Conservation (phyloP, 169 alveolate species). For the Plasmodium billcollinsi region DNA sequence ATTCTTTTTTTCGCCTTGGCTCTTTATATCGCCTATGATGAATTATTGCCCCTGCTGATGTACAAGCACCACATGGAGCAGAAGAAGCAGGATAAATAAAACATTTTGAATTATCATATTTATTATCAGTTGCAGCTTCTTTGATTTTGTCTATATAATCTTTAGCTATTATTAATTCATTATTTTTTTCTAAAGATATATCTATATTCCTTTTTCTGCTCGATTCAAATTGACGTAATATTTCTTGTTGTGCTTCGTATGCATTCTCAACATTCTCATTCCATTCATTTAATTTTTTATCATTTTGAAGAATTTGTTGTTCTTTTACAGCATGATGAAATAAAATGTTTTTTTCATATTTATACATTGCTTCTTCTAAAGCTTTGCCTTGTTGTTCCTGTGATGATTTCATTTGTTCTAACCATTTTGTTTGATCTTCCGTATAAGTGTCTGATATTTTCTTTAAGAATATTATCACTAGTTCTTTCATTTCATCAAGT, state of each 20-base stretch:
- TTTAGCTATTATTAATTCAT: slow-evolving; percentile 76
- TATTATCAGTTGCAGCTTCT: slow-evolving; percentile 78
- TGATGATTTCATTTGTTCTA: slow-evolving; percentile 49
- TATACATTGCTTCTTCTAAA: slow-evolving; percentile 69
- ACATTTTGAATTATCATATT: slow-evolving; percentile 85
- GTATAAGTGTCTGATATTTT: slow-evolving; percentile 83
- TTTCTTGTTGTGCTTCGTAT: slow-evolving; percentile 75
- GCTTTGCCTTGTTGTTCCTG: slow-evolving; percentile 76
- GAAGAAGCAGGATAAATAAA: slow-evolving; percentile 89
- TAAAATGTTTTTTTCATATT: slow-evolving; percentile 56
- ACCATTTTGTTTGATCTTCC: slow-evolving; percentile 71
- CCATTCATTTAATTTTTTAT: slow-evolving; percentile 50
- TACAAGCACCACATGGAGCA: slow-evolving; percentile 90
- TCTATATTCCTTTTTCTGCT: slow-evolving; percentile 32
- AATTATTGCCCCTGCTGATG: slow-evolving; percentile 90
- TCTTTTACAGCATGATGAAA: slow-evolving; percentile 65
- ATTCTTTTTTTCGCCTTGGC: slow-evolving; percentile 57
- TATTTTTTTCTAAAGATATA: slow-evolving; percentile 59
- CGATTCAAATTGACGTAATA: slow-evolving; percentile 60
- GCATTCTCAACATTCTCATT: slow-evolving; percentile 51
- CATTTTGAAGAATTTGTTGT: slow-evolving; percentile 55
- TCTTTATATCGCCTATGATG: slow-evolving; percentile 84
- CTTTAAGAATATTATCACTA: slow-evolving; percentile 88
- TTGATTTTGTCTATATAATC: slow-evolving; percentile 74
- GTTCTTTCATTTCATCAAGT: slow-evolving; percentile 84